Evolutionary conservation across 2,329 filamentous ascomycete genomes (phyloP).

Genomic region (Coniella vitis): DNA sequence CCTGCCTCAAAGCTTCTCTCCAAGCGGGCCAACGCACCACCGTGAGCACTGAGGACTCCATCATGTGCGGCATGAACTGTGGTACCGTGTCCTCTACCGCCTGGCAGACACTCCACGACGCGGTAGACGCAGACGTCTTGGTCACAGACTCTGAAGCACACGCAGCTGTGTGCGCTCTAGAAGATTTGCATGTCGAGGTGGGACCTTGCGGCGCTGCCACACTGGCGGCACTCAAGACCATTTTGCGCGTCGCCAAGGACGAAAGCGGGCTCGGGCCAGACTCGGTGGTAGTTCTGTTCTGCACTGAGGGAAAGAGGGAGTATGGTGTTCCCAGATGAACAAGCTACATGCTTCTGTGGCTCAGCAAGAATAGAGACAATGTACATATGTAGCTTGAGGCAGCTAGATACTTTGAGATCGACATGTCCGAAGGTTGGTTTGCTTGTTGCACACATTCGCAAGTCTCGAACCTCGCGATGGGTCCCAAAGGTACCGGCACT

Average conservation of each 20-base stretch:
- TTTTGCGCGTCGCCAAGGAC: slow-evolving; percentile 15
- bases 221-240: slow-evolving; percentile 39
- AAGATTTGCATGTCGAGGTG: slow-evolving; percentile 36
- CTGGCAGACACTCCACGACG: slow-evolving; percentile 52
- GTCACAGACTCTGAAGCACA: slow-evolving; percentile 60
- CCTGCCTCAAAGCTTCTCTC: slow-evolving; percentile 50
- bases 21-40: slow-evolving; percentile 38
- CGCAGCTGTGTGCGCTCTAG: slow-evolving; percentile 47
- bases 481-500: too few relatives aligned
- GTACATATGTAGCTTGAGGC: too few relatives aligned
- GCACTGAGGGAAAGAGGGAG: slow-evolving; percentile 7
- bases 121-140: slow-evolving; percentile 53
- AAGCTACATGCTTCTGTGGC: too few relatives aligned
- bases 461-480: too few relatives aligned
- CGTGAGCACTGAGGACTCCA: slow-evolving; percentile 53
- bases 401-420: too few relatives aligned
- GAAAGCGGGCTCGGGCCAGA: neutral
- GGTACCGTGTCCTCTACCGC: slow-evolving; percentile 60
- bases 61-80: slow-evolving; percentile 70
- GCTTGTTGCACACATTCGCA: too few relatives aligned
- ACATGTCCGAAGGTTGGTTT: too few relatives aligned
- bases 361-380: too few relatives aligned
- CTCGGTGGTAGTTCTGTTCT: slow-evolving; percentile 7
- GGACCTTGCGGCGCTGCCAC: slow-evolving; percentile 59
- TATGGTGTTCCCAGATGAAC: slow-evolving; percentile 1